phyloP scores from a whole-genome alignment of 2,329 filamentous ascomycete species.

The Alternaria sp. region DNA sequence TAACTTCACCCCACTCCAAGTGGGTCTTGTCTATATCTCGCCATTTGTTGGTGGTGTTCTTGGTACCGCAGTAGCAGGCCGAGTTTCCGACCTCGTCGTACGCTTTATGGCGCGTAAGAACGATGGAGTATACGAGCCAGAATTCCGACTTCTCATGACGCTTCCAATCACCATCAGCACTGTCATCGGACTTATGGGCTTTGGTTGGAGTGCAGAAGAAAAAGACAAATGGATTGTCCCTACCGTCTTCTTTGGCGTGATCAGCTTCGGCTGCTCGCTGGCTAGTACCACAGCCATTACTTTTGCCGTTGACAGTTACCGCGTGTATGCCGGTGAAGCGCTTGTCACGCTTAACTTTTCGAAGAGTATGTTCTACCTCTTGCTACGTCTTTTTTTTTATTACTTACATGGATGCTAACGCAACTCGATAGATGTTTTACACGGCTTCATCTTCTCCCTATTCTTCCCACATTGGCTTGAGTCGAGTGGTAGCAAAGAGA shows the following conservation, averaged over 20 bases:
- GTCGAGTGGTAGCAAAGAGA: constrained; percentile 74
- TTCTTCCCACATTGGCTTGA: constrained; percentile 77
- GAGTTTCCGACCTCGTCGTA: constrained; percentile 85
- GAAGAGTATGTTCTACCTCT: constrained; percentile 68
- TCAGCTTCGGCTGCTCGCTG: constrained; percentile 90
- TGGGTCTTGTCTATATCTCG: constrained; percentile 86
- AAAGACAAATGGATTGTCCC: constrained; percentile 87
- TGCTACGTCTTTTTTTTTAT: background rate
- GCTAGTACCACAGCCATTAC: constrained; percentile 92
- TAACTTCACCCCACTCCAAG: constrained; percentile 80
- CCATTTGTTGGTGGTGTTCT: constrained; percentile 78
- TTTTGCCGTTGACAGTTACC: constrained; percentile 91
- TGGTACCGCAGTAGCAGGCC: constrained; percentile 90
- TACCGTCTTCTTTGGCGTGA: constrained; percentile 88
- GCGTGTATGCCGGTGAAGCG: constrained; percentile 92
- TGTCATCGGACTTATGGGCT: constrained; percentile 88
- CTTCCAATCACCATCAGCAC: constrained; percentile 80
- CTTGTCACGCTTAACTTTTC: constrained; percentile 92
- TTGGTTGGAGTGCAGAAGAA: constrained; percentile 87
- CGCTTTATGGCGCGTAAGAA: constrained; percentile 83
- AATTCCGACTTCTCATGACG: constrained; percentile 74
- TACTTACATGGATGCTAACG: constrained; percentile 20
- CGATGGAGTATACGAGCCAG: constrained; percentile 93
- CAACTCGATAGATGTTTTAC: constrained; percentile 70
- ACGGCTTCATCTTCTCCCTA: constrained; percentile 86